Evolutionary conservation across 331 rosid genomes (phyloP), one percentile per base, ranked within the genome.

Genomic region (Ulmus americana): DNA sequence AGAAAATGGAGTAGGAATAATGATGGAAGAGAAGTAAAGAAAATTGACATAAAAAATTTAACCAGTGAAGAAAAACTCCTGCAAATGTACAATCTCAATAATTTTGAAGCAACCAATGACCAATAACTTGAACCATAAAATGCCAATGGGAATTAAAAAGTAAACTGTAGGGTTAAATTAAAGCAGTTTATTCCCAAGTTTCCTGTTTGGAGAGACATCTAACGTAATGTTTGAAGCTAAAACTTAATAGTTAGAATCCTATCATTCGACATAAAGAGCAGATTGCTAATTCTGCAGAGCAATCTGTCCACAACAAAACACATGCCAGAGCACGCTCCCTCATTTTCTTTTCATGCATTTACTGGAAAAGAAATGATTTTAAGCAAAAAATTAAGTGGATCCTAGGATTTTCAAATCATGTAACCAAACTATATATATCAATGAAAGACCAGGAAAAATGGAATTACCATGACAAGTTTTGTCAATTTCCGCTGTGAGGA

Each of bases 401-500:
- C 3, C 42, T 53, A 9, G 15, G 15, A 11, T 54, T 53, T 49
- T 45, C 54, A 55, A 63, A 60, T 35, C 15, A 53, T 20, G 11
- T 43, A 14, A 41, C n/a, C 38, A 43, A 44, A 51, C 65, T 54
- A 48, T 20, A 14, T 50, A 47, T 65, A 12, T 54, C 10, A 39
- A 49, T 48, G 3, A 28, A 28, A 53, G 51, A 56, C 35, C 28
- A 45, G 63, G 61, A 61, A 68, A 66, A 41, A 49, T 65, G 79
- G 60, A 71, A 56, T 78, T 80, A 92, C 97, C 97, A 82, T 92
- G 77, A 92, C 98, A 64, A 92, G 97, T 78, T 87, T 92, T 55
- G 95, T 92, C 77, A 92, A 82, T 83, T 92, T 92, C 48, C 95
- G 80, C 81, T 87, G 97, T 5, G 95, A 85, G 5, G 97, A 92